Base-by-base conservation (phyloP, 345 rosid genomes). In the Limnanthes douglasii region DNA sequence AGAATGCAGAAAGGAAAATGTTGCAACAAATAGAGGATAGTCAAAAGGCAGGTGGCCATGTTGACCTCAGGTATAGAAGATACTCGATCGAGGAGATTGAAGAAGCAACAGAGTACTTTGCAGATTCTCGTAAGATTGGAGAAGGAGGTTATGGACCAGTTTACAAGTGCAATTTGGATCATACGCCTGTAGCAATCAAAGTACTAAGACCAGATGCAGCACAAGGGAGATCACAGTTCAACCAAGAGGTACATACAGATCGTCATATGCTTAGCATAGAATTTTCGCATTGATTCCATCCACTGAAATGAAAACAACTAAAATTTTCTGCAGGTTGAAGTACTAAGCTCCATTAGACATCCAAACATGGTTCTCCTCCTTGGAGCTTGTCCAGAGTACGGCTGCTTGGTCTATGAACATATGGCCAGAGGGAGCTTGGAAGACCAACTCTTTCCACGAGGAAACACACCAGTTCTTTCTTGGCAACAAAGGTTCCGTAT, bases 311-410 rank as follows among this genome's bases (percentile, higher is more conserved):
- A n/a, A n/a, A n/a, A n/a, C n/a, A n/a, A n/a, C n/a, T n/a, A n/a
- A n/a, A n/a, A n/a, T n/a, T n/a, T n/a, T n/a, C n/a, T n/a, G n/a
- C n/a, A n/a, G n/a, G n/a, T 63, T 9, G 60, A 68, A 33, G 75
- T 68, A 0, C 50, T 68, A 21, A 52, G 62, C 14, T 46, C 49
- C 54, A 69, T 64, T 34, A 31, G 71, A 23, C 75, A 69, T 54
- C 75, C 71, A 8, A 60, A 64, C 40, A 50, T 69, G 71, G 75
- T 69, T 35, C 62, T 64, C 12, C 53, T 64, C 10, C 60, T 64
- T 6, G 75, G 93, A 31, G 88, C 97, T 18, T 78, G 88, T 52
- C 59, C 83, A 6, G 66, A 86, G 39, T 73, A 68, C 24, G 43
- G 65, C 17, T 55, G 50, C 31, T 42, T 55, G 31, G 50, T 48